These are phyloP conservation scores for Postia placenta DNA, from an alignment of 768 basidiomycete species.

Conservation along the genomic window DNA sequence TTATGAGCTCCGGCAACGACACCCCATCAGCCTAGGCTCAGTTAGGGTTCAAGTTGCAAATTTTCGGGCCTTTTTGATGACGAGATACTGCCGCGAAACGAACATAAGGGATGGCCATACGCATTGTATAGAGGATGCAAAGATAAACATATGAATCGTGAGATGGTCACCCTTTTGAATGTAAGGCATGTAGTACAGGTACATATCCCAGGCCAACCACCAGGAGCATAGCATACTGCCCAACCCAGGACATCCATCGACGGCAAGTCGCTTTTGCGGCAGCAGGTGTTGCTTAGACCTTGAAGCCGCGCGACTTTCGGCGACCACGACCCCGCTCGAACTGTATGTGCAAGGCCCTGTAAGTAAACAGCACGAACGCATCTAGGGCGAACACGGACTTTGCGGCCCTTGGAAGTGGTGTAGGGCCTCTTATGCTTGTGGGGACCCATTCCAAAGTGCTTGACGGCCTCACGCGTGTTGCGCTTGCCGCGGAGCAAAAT, in stretches of 20 bases:
- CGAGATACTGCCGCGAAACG: too few relatives aligned
- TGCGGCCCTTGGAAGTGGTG: conserved; percentile 94
- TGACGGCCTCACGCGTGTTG: conserved; percentile 91
- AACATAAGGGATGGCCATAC: conserved; percentile 2
- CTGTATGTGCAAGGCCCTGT: conserved; percentile 31
- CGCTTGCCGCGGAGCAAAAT: conserved; percentile 88
- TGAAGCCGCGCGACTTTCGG: conserved; percentile 97
- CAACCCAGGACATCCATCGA: conserved; percentile 15
- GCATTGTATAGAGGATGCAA: background rate
- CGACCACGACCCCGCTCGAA: conserved; percentile 99
- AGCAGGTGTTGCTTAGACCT: conserved; percentile 55
- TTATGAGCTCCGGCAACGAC: too few relatives aligned
- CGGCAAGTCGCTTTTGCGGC: conserved; percentile 28
- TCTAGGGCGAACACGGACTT: conserved; percentile 38
- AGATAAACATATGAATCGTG: conserved; percentile 1
- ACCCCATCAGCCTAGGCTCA: too few relatives aligned
- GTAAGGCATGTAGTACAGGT: background rate
- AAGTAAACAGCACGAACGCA: conserved; percentile 7
- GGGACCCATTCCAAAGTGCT: conserved; percentile 98
- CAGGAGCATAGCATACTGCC: background rate
- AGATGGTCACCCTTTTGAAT: conserved; percentile 1
- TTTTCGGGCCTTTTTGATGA: too few relatives aligned
- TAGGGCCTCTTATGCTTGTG: conserved; percentile 99
- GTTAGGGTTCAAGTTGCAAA: too few relatives aligned
- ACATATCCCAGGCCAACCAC: conserved; percentile 1